phyloP scores from a whole-genome alignment of 148 eudicot genomes.

The Vaccinium corymbosum region DNA sequence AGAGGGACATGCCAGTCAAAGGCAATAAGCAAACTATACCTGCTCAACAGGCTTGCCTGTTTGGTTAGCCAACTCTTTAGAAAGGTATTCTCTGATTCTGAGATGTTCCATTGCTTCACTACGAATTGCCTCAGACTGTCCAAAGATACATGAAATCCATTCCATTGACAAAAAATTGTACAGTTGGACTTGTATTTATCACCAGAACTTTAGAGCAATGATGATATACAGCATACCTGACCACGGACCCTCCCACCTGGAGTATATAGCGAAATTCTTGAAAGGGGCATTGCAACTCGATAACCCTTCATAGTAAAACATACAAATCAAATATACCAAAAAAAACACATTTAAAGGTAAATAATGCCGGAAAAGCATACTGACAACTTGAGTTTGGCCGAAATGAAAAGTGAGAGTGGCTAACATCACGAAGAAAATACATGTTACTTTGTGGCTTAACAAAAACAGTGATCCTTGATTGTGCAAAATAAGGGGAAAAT shows the following conservation, averaged over 20 bases:
- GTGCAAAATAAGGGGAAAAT: no score
- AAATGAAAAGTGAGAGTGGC: no score
- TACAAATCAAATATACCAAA: not conserved
- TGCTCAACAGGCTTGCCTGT: slow-evolving; percentile 88
- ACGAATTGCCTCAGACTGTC: slow-evolving; percentile 75
- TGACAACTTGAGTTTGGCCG: no score
- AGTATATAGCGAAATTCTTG: slow-evolving; percentile 64
- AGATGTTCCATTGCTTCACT: slow-evolving; percentile 85
- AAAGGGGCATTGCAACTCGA: slow-evolving; percentile 74
- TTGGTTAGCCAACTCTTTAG: slow-evolving; percentile 67
- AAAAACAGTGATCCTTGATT: no score
- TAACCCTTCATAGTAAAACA: slow-evolving; percentile 48
- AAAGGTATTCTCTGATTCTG: slow-evolving; percentile 79
- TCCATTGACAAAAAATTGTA: not conserved
- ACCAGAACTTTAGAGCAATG: not conserved
- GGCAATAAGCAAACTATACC: slow-evolving; percentile 30
- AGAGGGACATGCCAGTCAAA: not conserved
- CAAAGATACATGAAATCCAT: slow-evolving; percentile 13
- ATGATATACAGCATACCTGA: slow-evolving; percentile 50
- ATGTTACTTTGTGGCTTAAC: no score
- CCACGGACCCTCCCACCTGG: slow-evolving; percentile 95
- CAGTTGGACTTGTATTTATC: not conserved
- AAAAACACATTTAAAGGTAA: not conserved
- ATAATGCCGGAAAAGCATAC: no score
- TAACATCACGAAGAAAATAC: no score